Evolutionary conservation across 2,329 filamentous ascomycete species (phyloP), one percentile per base, ranked within the genome.

Genomic region (Alternaria viburni): DNA sequence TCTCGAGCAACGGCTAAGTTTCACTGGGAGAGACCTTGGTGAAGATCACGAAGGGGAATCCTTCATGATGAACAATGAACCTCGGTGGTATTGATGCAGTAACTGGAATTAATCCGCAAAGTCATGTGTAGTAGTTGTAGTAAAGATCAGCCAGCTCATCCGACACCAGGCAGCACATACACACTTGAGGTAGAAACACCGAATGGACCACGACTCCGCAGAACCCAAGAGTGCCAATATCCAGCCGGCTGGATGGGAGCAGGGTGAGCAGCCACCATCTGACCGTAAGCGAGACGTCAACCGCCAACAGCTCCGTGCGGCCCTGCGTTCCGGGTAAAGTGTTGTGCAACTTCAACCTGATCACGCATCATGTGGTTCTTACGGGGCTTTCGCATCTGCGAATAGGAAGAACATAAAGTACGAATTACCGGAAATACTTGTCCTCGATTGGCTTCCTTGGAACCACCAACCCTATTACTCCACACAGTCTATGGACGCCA

Each of bases 271-370:
- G 41, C 64, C 61, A 64, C 46, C 62, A 65, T 59, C 49, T 65
- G 44, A 59, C 54, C 54, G 36, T 67, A 70, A 70, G 67, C 69
- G 69, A 70, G 59, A 57, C 51, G 41, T 46, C 58, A 64, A 63
- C 66, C 64, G 62, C 52, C 45, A 46, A 58, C 57, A 63, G 71
- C 62, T 64, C 71, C 64, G 69, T 72, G 73, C 72, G 71, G 73
- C 43, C 70, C 70, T 74, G 60, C 62, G 60, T 69, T 59, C 74
- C 74, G 74, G 73, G 69, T 77, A 77, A 77, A 74, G 62, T 68
- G 65, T 44, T 64, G 61, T 56, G 60, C 56, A 28, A 64, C 57
- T 54, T 62, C 60, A 68, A 68, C 46, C 49, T 54, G 64, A 57
- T 61, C 67, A 69, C 57, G 57, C 63, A 54, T 52, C 61, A 61